phyloP scores from a whole-genome alignment of 768 basidiomycete genomes.

The Hydnum rufescens region DNA sequence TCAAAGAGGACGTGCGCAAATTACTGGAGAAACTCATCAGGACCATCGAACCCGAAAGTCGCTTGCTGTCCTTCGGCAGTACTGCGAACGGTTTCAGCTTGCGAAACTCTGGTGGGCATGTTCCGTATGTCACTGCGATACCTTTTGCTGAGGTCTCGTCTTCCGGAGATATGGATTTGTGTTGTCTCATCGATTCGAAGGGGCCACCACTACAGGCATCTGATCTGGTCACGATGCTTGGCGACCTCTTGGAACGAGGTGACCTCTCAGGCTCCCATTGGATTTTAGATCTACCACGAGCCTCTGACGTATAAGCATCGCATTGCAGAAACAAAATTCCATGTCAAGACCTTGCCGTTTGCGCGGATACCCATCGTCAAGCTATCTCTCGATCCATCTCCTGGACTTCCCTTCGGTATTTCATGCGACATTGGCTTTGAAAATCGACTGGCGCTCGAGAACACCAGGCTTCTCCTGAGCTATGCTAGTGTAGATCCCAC shows the following conservation, averaged over 20 bases:
- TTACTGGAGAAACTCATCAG: constrained; percentile 88
- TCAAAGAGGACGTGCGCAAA: constrained; percentile 92
- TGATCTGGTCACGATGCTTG: constrained; percentile 86
- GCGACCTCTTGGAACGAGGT: constrained; percentile 81
- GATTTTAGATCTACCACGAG: constrained; percentile 4
- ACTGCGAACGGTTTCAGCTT: constrained; percentile 95
- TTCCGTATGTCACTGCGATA: neutral
- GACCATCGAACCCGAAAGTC: constrained; percentile 81
- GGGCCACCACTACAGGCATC: constrained; percentile 50
- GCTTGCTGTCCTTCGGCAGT: constrained; percentile 84
- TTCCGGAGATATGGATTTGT: constrained; percentile 84
- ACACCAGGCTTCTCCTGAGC: constrained; percentile 86
- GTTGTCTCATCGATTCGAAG: constrained; percentile 82
- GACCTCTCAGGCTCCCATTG: constrained; percentile 15
- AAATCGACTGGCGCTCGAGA: constrained; percentile 91
- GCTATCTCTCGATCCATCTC: constrained; percentile 74
- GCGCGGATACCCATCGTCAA: constrained; percentile 99
- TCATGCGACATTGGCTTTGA: constrained; percentile 98
- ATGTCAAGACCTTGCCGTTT: constrained; percentile 88
- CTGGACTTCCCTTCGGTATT: constrained; percentile 65
- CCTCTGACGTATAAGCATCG: neutral
- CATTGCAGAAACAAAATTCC: constrained; percentile 71
- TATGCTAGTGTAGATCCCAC: constrained; percentile 95
- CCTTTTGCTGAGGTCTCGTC: neutral
- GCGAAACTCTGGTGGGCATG: constrained; percentile 63